Percentiles rank a stretch among this genome's conserved stretches.
These are phyloP conservation scores for Oenanthe javanica DNA, from an alignment of 140 eudicot genomes.

Conservation along the genomic window DNA sequence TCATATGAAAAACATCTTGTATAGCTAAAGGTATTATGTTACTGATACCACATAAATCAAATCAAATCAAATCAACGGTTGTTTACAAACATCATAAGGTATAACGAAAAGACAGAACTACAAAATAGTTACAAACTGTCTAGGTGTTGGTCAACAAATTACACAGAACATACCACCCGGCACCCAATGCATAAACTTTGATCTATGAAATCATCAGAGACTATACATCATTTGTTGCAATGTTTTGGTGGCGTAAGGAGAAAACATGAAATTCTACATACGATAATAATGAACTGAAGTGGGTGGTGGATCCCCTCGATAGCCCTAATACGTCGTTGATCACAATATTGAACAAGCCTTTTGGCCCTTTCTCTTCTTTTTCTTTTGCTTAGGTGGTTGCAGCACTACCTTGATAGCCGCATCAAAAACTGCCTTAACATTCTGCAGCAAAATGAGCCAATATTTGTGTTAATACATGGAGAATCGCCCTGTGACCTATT, in stretches of 20 bases:
- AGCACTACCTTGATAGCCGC: slow-evolving; percentile 91
- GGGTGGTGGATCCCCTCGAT: neutral
- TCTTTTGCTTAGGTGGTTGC: slow-evolving; percentile 91
- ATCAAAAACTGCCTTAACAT: slow-evolving; percentile 92
- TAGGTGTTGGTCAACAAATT: neutral
- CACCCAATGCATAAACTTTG: neutral
- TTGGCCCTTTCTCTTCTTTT: slow-evolving; percentile 84
- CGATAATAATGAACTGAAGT: neutral
- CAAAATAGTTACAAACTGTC: neutral
- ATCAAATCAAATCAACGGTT: neutral
- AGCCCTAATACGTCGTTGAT: slow-evolving; percentile 15
- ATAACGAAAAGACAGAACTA: neutral
- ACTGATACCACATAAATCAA: neutral
- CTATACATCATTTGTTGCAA: slow-evolving; percentile 8
- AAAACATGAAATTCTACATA: neutral
- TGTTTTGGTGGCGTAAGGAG: neutral
- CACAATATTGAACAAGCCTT: slow-evolving; percentile 91
- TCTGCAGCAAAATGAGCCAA: slow-evolving; percentile 31
- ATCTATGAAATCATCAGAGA: neutral
- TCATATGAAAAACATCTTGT: neutral
- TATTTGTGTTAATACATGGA: neutral
- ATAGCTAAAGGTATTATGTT: neutral
- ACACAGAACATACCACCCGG: neutral
- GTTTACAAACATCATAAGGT: neutral
- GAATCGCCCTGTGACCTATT: neutral